Conservation (phyloP, 2,329 filamentous ascomycete genomes). For the Aspergillus clavatus region DNA sequence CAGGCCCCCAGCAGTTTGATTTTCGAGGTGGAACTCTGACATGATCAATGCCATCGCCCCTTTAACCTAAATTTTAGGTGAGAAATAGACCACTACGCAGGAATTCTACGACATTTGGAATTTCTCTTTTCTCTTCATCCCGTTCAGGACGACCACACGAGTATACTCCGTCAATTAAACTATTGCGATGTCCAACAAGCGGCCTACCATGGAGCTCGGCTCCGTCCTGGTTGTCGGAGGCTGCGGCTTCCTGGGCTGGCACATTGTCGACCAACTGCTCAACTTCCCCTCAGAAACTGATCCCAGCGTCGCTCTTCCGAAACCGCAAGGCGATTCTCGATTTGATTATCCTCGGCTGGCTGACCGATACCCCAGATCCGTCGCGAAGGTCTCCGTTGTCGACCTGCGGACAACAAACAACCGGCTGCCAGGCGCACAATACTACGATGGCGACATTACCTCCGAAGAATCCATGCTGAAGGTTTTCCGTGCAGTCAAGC, state of each 20-base stretch:
- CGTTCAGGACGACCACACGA: no score
- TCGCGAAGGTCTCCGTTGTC: conserved; percentile 60
- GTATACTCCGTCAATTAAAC: not conserved
- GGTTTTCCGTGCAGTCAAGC: conserved; percentile 62
- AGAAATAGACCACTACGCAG: no score
- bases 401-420: conserved; percentile 69
- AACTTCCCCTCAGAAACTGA: conserved; percentile 51
- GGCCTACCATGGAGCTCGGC: conserved; percentile 50
- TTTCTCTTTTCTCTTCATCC: no score
- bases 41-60: no score
- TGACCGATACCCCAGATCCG: conserved; percentile 40
- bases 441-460: conserved; percentile 75
- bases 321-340: conserved; percentile 30
- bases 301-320: conserved; percentile 34
- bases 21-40: no score
- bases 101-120: no score
- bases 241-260: conserved; percentile 78
- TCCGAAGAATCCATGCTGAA: conserved; percentile 56
- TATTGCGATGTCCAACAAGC: conserved; percentile 26
- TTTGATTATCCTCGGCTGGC: conserved; percentile 35
- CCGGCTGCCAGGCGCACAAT: conserved; percentile 57
- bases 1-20: no score
- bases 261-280: conserved; percentile 70
- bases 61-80: no score
- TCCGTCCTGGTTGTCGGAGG: conserved; percentile 75